A percentile compares a stretch with the other conserved stretches of the same genome.
phyloP scores from a whole-genome alignment of 257 asterid species.

The Ocimum tenuiflorum region DNA sequence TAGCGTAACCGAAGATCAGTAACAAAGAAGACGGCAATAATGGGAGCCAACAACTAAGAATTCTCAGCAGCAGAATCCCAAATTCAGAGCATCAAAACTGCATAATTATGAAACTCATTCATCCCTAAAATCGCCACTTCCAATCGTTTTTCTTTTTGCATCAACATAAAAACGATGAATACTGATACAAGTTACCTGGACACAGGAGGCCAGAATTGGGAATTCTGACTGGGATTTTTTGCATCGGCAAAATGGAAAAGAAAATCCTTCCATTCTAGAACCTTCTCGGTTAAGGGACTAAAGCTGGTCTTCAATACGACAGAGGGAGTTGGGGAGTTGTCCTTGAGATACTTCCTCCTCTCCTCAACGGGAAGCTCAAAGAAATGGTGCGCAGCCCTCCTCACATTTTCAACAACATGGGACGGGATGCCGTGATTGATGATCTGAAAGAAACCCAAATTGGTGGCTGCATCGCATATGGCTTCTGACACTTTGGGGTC shows the following conservation, averaged over 20 bases:
- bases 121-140: no score
- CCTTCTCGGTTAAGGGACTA: conserved; percentile 34
- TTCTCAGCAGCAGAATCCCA: no score
- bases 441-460: conserved; percentile 42
- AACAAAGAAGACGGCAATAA: no score
- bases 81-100: no score
- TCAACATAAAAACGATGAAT: no score
- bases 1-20: no score
- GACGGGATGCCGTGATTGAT: conserved; percentile 41
- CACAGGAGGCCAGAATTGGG: conserved; percentile 34
- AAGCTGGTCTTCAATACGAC: conserved; percentile 45
- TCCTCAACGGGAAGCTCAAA: conserved; percentile 46
- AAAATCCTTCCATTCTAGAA: conserved; percentile 54
- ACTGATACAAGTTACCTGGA: conserved; percentile 24
- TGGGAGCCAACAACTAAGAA: no score
- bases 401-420: conserved; percentile 39
- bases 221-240: conserved; percentile 4
- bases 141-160: no score
- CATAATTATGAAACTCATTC: no score
- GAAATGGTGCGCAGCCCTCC: conserved; percentile 33
- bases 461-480: conserved; percentile 38
- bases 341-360: conserved; percentile 41
- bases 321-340: conserved; percentile 35
- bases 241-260: conserved; percentile 34
- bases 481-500: conserved; percentile 26